Evolutionary conservation across 2,329 filamentous ascomycete genomes (phyloP).

Genomic region (Penicillium sp.): DNA sequence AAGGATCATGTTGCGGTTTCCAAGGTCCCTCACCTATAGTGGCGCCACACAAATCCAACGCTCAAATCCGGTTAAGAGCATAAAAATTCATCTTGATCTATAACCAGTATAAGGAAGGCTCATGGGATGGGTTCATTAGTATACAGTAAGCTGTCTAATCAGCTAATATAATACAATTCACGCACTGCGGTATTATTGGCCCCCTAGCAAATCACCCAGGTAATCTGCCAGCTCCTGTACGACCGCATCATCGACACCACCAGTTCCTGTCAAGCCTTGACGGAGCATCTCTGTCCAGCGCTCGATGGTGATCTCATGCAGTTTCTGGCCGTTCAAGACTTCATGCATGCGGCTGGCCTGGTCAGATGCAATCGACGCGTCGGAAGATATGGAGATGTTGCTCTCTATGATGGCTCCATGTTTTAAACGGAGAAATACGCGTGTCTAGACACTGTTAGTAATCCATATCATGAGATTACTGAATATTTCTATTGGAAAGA

Average conservation of each 20-base stretch:
- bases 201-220: slow-evolving; percentile 34
- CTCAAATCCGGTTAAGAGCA: not conserved
- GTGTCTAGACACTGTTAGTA: slow-evolving; percentile 38
- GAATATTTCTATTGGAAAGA: not conserved
- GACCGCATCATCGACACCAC: slow-evolving; percentile 18
- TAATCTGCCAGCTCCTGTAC: slow-evolving; percentile 33
- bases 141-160: not conserved
- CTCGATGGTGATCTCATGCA: slow-evolving; percentile 53
- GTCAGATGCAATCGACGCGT: slow-evolving; percentile 35
- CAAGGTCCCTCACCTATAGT: not conserved
- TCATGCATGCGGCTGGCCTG: slow-evolving; percentile 41
- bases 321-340: slow-evolving; percentile 43
- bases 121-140: not conserved
- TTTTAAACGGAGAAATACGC: slow-evolving; percentile 46
- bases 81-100: not conserved
- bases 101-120: not conserved
- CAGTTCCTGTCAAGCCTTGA: slow-evolving; percentile 20
- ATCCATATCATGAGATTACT: not conserved
- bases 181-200: slow-evolving; percentile 12
- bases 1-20: not conserved
- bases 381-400: slow-evolving; percentile 43
- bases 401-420: slow-evolving; percentile 47
- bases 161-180: slow-evolving; percentile 12
- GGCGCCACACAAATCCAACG: not conserved
- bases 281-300: slow-evolving; percentile 35